Percentiles rank a stretch among this genome's conserved stretches.
Conservation (phyloP, 2,329 filamentous ascomycete species). For the Alternaria longipes region DNA sequence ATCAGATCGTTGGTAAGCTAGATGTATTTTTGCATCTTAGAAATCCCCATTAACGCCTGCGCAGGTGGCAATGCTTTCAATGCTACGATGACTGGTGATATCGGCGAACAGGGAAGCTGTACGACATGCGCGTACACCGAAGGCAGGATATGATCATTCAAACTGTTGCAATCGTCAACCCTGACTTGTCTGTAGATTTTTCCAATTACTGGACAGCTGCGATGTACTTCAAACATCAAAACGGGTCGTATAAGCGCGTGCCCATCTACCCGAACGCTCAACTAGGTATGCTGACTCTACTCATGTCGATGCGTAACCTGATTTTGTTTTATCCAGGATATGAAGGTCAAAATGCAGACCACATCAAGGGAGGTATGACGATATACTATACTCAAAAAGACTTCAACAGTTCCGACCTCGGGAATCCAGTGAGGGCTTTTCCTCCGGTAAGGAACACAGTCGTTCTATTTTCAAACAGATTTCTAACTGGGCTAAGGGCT, state of each 20-base stretch:
- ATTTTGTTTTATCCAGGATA: neutral
- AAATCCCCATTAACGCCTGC: neutral
- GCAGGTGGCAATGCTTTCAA: conserved; percentile 32
- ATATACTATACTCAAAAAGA: conserved; percentile 46
- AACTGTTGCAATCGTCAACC: too few relatives aligned
- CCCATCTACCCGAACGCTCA: conserved; percentile 38
- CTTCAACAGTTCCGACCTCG: conserved; percentile 48
- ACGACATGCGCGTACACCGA: conserved; percentile 39
- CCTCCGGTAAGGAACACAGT: conserved; percentile 19
- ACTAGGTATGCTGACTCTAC: conserved; percentile 14
- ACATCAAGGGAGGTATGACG: conserved; percentile 45
- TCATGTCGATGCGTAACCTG: conserved; percentile 2
- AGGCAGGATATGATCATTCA: conserved; percentile 5
- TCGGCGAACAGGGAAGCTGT: conserved; percentile 22
- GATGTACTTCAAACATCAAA: conserved; percentile 43
- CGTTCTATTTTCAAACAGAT: neutral
- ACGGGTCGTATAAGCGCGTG: conserved; percentile 42
- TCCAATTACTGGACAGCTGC: conserved; percentile 34
- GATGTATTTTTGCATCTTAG: neutral
- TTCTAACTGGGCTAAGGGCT: conserved; percentile 30
- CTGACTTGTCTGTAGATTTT: conserved; percentile 8
- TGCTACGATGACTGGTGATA: conserved; percentile 26
- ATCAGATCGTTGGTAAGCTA: conserved; percentile 25
- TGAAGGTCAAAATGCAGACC: conserved; percentile 12
- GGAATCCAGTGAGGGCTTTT: conserved; percentile 40